A percentile compares a stretch with the other conserved stretches of the same genome.
phyloP scores from a whole-genome alignment of 352 stramenopile genomes.

The Pythium folliculosum region DNA sequence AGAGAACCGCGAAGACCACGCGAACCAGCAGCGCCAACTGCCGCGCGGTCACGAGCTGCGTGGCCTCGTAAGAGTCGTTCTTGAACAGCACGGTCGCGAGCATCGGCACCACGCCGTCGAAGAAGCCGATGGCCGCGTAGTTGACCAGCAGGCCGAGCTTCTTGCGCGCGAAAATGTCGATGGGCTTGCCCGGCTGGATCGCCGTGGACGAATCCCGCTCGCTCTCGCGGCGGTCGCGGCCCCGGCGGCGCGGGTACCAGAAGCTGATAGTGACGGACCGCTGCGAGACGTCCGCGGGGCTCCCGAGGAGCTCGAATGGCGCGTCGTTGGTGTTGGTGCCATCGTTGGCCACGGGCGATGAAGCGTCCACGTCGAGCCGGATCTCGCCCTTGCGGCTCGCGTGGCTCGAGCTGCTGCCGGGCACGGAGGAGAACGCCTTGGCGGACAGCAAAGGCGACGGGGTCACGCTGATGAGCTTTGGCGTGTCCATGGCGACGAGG shows the following conservation, averaged over 20 bases:
- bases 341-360: not conserved
- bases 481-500: not conserved
- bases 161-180: constrained; percentile 17
- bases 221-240: not conserved
- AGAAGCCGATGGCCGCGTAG: constrained; percentile 18
- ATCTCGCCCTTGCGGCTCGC: not conserved
- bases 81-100: constrained; percentile 5
- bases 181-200: constrained; percentile 13
- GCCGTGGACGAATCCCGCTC: constrained; percentile 5
- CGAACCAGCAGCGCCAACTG: constrained; percentile 4
- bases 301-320: constrained; percentile 2
- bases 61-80: not conserved
- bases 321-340: not conserved
- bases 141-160: constrained; percentile 22
- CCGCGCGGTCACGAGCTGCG: not conserved
- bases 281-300: constrained; percentile 6
- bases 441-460: not conserved
- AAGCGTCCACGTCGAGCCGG: not conserved
- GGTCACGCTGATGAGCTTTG: not conserved
- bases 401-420: constrained; percentile 2
- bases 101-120: constrained; percentile 20
- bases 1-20: constrained; percentile 3
- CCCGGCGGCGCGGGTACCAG: constrained; percentile 18
- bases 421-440: not conserved
- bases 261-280: constrained; percentile 25